phyloP scores from a whole-genome alignment of 139 green algal species.

The Zygnema circumcarinatum region DNA sequence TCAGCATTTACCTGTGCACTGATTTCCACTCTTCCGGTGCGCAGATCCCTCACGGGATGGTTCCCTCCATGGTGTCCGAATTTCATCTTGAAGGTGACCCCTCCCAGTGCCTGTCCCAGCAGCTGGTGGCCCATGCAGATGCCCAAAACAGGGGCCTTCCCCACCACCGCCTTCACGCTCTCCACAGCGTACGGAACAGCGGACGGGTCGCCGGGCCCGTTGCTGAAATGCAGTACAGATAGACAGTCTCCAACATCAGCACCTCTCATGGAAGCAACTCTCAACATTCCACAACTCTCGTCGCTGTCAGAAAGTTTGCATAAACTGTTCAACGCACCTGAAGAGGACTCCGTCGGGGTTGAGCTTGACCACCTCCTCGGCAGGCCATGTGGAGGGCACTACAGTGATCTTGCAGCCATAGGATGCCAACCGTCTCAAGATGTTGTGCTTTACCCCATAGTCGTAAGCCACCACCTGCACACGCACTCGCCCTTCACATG shows the following conservation, averaged over 20 bases:
- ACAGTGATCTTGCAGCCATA: conserved; percentile 95
- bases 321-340: no score
- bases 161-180: conserved; percentile 82
- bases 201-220: conserved; percentile 90
- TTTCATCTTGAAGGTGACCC: conserved; percentile 98
- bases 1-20: conserved; percentile 45
- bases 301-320: no score
- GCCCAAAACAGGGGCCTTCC: conserved; percentile 96
- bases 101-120: conserved; percentile 91
- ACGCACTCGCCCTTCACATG: background rate
- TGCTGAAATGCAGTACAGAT: conserved; percentile 36
- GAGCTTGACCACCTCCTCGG: conserved; percentile 86
- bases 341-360: conserved; percentile 99
- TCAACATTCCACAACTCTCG: no score
- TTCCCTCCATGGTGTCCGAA: conserved; percentile 99
- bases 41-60: conserved; percentile 90
- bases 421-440: conserved; percentile 90
- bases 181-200: conserved; percentile 97
- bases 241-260: background rate
- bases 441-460: conserved; percentile 99
- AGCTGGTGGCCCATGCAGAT: conserved; percentile 99
- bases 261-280: background rate
- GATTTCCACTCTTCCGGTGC: conserved; percentile 64
- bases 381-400: conserved; percentile 80
- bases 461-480: conserved; percentile 92